A percentile compares a stretch with the other conserved stretches of the same genome.
These are phyloP conservation scores for Rehmannia glutinosa DNA, from an alignment of 257 asterid genomes.

Conservation along the genomic window DNA sequence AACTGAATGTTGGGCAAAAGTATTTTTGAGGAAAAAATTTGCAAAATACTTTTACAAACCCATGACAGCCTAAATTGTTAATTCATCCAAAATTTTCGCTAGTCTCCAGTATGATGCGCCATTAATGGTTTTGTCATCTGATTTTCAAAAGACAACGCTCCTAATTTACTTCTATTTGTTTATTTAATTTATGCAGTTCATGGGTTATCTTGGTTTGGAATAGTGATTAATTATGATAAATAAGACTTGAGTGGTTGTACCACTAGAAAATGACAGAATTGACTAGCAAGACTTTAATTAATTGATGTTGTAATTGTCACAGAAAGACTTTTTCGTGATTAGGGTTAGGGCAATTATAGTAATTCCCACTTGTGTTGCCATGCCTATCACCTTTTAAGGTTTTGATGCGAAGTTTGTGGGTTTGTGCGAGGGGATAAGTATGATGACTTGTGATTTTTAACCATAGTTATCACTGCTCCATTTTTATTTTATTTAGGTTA, in stretches of 20 bases:
- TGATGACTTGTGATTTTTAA: neutral
- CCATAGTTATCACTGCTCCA: neutral
- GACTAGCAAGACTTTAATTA: neutral
- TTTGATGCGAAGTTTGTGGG: constrained; percentile 4
- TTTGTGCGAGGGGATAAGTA: neutral
- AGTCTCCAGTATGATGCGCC: no score
- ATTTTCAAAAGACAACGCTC: neutral
- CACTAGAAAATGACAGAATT: constrained; percentile 11
- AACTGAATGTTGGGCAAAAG: no score
- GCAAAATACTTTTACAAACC: no score
- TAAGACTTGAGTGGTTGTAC: neutral
- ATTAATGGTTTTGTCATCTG: neutral
- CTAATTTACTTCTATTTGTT: neutral
- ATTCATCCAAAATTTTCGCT: no score
- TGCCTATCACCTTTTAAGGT: neutral
- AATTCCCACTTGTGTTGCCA: constrained; percentile 19
- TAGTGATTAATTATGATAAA: neutral
- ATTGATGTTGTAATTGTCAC: neutral
- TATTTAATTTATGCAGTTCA: neutral
- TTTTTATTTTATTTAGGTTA: neutral
- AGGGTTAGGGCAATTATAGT: constrained; percentile 12
- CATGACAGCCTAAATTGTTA: no score
- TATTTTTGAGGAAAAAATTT: no score
- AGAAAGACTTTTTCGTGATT: neutral
- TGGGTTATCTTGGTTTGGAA: neutral